These are phyloP conservation scores for Symmetrospora coprosmae DNA, from an alignment of 768 basidiomycete genomes.

Conservation along the genomic window DNA sequence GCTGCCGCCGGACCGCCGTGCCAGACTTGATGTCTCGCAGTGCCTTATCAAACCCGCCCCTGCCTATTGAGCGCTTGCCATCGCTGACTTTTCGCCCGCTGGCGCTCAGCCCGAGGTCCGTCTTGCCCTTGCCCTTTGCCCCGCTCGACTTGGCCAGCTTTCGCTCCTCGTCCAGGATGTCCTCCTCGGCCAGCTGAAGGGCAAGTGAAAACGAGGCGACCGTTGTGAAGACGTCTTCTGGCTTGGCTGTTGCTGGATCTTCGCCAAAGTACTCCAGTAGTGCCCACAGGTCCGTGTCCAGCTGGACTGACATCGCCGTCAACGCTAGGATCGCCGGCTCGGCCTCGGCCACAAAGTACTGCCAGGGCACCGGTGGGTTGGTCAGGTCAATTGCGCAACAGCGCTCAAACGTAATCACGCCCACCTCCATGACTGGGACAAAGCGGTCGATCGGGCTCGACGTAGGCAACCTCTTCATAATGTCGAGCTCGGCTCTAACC, in stretches of 20 bases:
- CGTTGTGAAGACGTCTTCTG: constrained; percentile 68
- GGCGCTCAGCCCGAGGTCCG: background rate
- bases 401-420: constrained; percentile 3
- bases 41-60: constrained; percentile 69
- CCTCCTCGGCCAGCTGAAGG: constrained; percentile 45
- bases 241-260: constrained; percentile 52
- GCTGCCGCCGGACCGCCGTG: constrained; percentile 37
- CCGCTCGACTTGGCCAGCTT: background rate
- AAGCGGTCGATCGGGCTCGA: constrained; percentile 48
- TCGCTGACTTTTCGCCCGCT: background rate
- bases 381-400: too few relatives aligned
- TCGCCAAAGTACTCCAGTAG: constrained; percentile 67
- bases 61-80: constrained; percentile 48
- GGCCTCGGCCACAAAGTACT: constrained; percentile 47
- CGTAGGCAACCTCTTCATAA: constrained; percentile 36
- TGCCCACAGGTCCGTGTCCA: constrained; percentile 51
- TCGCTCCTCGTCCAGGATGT: constrained; percentile 22
- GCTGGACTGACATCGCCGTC: constrained; percentile 45
- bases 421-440: constrained; percentile 57
- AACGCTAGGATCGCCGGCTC: constrained; percentile 51
- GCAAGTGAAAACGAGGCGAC: constrained; percentile 61
- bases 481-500: constrained; percentile 47
- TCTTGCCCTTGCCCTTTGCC: background rate
- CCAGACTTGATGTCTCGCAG: constrained; percentile 66
- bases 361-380: background rate